Conservation (phyloP, 2,329 filamentous ascomycete genomes). For the Colletotrichum chrysophilum region DNA sequence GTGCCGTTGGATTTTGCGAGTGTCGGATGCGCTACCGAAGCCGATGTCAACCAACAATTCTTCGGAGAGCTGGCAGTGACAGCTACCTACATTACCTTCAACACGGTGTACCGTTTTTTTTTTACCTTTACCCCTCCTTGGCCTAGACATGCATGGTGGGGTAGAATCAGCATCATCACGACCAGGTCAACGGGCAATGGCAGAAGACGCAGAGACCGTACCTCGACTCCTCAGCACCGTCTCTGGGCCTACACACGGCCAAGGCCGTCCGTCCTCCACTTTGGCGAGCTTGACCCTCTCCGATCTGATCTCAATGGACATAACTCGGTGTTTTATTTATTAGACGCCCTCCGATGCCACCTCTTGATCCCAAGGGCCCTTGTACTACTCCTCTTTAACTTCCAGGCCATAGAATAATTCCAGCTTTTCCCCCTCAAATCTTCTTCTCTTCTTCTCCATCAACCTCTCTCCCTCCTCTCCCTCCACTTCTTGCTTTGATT, state of each 20-base stretch:
- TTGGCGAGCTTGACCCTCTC: constrained; percentile 4
- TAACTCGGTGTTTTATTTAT: constrained; percentile 23
- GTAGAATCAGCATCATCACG: constrained; percentile 15
- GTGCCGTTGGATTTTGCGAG: background rate
- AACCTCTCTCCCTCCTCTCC: background rate
- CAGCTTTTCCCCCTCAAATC: background rate
- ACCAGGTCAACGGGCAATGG: constrained; percentile 15
- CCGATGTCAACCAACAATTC: background rate
- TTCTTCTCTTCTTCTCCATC: background rate
- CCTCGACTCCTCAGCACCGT: background rate
- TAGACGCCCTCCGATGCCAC: constrained; percentile 13
- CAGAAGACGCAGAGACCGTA: background rate
- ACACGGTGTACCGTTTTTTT: background rate
- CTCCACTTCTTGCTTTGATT: background rate
- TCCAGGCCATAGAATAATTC: constrained; percentile 16
- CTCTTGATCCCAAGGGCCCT: background rate
- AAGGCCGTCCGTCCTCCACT: constrained; percentile 19
- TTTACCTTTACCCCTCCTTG: background rate
- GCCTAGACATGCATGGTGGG: constrained; percentile 6
- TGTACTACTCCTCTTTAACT: constrained; percentile 1
- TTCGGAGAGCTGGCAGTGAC: background rate
- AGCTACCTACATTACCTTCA: background rate
- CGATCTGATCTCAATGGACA: constrained; percentile 22
- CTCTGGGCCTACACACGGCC: background rate
- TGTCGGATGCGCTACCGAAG: background rate